Evolutionary conservation across 2,329 filamentous ascomycete species (phyloP), one percentile per base, ranked within the genome.

Genomic region (Trichoderma oligosporum): DNA sequence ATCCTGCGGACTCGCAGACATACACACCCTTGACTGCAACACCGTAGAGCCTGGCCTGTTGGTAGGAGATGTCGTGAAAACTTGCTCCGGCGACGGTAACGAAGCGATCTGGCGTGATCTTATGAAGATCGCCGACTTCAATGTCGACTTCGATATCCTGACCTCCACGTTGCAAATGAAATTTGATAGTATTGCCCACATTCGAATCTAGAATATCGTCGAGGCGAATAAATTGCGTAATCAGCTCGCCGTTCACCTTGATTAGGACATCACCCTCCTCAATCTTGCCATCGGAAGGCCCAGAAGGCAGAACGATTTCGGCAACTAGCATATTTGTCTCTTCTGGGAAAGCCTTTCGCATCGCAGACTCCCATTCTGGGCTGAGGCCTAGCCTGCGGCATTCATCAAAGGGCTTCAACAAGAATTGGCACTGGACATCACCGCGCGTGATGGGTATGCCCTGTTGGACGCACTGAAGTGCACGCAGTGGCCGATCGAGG

Each of bases 291-390:
- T 96, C 84, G 0, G 88, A 94, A 22, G 94, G 95, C 0, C 94
- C 95, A 65, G 92, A 85, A 0, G 94, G 93, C 7, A 99, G 82
- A 12, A 97, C 86, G 60, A 97, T 96, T 74, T 99, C 95, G 18
- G 92, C 93, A 11, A 97, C 93, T 25, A 99, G 82, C 90, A 99
- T 92, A 68, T 94, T 95, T 22, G 91, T 97, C 75, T 97, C 94
- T 65, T 89, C 88, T 1, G 95, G 94, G 64, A 96, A 96, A 24
- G 84, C 79, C 64, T 88, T 84, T 31, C 94, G 86, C 61, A 96
- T 85, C 57, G 87, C 85, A 35, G 89, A 87, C 76, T 99, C 94
- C 86, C 91, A 95, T 51, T 91, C 82, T 0, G 91, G 81, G 2
- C 84, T 90, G 60, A 99, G 78, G 7, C 94, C 94, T 9, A 99